Conservation (phyloP, 495 filamentous ascomycete genomes). For the Pseudoneurospora amorphoporcata region DNA sequence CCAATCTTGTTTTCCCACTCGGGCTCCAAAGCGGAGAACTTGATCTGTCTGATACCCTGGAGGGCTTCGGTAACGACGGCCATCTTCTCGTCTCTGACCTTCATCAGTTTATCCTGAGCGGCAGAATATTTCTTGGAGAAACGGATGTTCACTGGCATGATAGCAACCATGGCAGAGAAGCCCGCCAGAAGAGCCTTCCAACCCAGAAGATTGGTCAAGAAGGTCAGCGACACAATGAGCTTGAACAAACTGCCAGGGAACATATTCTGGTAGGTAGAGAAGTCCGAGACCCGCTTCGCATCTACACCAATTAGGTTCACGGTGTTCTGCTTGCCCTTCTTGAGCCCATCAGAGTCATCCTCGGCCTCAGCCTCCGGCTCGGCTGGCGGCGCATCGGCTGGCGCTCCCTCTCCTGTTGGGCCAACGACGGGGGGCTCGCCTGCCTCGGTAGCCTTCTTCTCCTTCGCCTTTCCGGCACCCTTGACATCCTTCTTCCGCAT, state of each 20-base stretch:
- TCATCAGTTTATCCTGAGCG: constrained; percentile 67
- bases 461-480: constrained; percentile 19
- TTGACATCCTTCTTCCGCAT: constrained; percentile 73
- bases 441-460: constrained; percentile 16
- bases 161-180: constrained; percentile 49
- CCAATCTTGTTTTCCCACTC: constrained; percentile 71
- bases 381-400: constrained; percentile 6
- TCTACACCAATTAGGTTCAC: constrained; percentile 77
- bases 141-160: constrained; percentile 60
- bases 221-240: constrained; percentile 52
- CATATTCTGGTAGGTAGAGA: constrained; percentile 54
- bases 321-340: constrained; percentile 59
- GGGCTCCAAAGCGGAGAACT: constrained; percentile 72
- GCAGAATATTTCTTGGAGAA: constrained; percentile 55
- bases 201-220: constrained; percentile 60
- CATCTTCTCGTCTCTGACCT: constrained; percentile 67
- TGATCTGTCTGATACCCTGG: constrained; percentile 78
- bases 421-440: constrained; percentile 14
- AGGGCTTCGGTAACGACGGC: constrained; percentile 70
- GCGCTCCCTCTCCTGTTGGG: constrained; percentile 11
- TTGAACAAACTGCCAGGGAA: constrained; percentile 52
- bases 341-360: constrained; percentile 41
- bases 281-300: constrained; percentile 61
- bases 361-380: constrained; percentile 28
- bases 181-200: constrained; percentile 62